Base-by-base conservation (phyloP, 352 stramenopile species). In the Blastocystis sp. region DNA sequence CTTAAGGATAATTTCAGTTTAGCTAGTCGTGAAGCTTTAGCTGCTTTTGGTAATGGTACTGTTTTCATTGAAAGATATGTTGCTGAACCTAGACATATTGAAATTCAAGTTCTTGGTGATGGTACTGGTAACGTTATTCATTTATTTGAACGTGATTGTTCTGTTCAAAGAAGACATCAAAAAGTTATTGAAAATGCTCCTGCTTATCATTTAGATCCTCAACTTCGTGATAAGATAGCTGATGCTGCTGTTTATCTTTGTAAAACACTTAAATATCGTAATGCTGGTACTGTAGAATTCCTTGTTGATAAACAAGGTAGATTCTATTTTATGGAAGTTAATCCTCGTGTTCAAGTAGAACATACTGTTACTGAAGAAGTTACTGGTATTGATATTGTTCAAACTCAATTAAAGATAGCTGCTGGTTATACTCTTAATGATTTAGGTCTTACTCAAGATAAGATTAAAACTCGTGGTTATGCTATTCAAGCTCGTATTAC, bases 261-360 rank as follows among this genome's bases (percentile, higher is more conserved):
- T 5, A 77, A 74, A 48, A 77, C 79, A 11, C 82, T 82, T 28
- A 85, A 89, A 41, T 95, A 95, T 72, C 70, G 84, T 24, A 93
- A 92, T 71, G 87, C 89, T 9, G 88, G 88, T 54, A 98, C 88
- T 5, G 86, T 96, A 21, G 90, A 98, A 75, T 98, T 96, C 67
- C 74, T 98, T 1, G 77, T 95, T 45, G 87, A 95, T 70, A 78
- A 94, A 67, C 27, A 48, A 10, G 68, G 68, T 36, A 79, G 67
- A 67, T 78, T 88, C 73, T 91, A 91, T 75, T 96, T 98, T 68
- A 94, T 95, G 57, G 90, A 98, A 77, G 85, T 95, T 58, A 98
- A 98, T 72, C 86, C 90, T 11, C 82, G 90, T 47, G 81, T 98
- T 42, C 90, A 98, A 71, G 85, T 91, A 2, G 80, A 89, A 68